Evolutionary conservation across 805 yeast genomes (phyloP).

Genomic region (Saccharomycopsis olivae): DNA sequence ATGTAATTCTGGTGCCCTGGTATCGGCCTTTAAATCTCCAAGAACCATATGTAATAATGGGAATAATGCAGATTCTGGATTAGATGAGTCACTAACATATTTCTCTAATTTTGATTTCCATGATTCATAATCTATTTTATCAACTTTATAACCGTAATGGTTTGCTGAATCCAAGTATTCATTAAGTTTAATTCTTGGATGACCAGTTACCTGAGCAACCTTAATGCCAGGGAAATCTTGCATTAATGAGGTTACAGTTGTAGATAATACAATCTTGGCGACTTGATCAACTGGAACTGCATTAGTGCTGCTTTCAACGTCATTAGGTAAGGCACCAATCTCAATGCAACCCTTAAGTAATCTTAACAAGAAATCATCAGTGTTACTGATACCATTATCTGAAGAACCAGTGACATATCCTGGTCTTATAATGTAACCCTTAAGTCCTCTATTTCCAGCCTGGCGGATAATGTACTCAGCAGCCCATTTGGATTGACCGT

Average conservation of each 20-base stretch:
- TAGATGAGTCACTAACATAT: slow-evolving; percentile 58
- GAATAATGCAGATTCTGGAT: slow-evolving; percentile 67
- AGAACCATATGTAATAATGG: slow-evolving; percentile 91
- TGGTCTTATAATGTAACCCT: slow-evolving; percentile 87
- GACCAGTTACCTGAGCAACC: slow-evolving; percentile 96
- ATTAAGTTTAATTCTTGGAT: slow-evolving; percentile 79
- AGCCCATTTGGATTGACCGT: slow-evolving; percentile 97
- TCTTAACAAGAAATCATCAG: slow-evolving; percentile 92
- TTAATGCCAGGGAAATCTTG: slow-evolving; percentile 39
- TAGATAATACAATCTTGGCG: slow-evolving; percentile 78
- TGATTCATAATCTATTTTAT: slow-evolving; percentile 51
- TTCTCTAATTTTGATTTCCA: slow-evolving; percentile 76
- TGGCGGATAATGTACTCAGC: slow-evolving; percentile 81
- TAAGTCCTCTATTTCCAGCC: slow-evolving; percentile 81
- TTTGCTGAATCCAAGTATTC: slow-evolving; percentile 59
- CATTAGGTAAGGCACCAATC: slow-evolving; percentile 67
- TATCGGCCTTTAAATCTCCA: slow-evolving; percentile 81
- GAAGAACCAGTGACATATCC: slow-evolving; percentile 92
- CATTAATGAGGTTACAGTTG: slow-evolving; percentile 31
- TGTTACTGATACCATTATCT: slow-evolving; percentile 77
- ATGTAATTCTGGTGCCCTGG: slow-evolving; percentile 93
- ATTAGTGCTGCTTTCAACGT: slow-evolving; percentile 77
- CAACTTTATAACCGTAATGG: slow-evolving; percentile 63
- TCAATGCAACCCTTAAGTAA: slow-evolving; percentile 93
- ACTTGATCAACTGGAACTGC: slow-evolving; percentile 99